A percentile compares a stretch with the other conserved stretches of the same genome.
Conservation (phyloP, 495 filamentous ascomycete genomes). For the Hypoxylon trugodes region DNA sequence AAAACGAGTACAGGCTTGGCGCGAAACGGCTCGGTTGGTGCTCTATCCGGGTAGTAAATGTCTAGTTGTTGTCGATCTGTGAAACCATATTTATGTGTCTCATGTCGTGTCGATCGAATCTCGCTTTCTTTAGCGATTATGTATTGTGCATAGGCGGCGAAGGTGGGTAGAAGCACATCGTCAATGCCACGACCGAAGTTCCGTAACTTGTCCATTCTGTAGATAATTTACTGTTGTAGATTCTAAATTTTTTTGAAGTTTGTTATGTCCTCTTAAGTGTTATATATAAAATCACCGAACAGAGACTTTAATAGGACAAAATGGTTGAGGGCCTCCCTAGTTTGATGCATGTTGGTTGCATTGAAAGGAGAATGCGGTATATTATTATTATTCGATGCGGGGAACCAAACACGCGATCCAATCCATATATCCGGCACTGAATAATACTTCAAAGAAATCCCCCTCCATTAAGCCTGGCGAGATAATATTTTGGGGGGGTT, state of each 20-base stretch:
- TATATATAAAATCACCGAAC: too few species aligned
- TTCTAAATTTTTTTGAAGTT: neutral
- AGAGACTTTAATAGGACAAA: too few species aligned
- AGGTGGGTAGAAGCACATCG: slow-evolving; percentile 46
- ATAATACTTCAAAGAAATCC: neutral
- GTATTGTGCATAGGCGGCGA: slow-evolving; percentile 46
- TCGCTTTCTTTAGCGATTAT: slow-evolving; percentile 44
- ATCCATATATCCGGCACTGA: slow-evolving; percentile 14
- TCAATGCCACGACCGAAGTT: slow-evolving; percentile 47
- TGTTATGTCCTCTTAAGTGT: too few species aligned
- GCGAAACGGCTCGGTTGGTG: slow-evolving; percentile 9
- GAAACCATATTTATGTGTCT: slow-evolving; percentile 47
- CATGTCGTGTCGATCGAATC: slow-evolving; percentile 46
- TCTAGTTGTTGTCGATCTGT: slow-evolving; percentile 51
- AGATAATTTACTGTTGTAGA: neutral
- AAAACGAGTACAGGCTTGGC: slow-evolving; percentile 50
- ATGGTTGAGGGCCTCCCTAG: neutral
- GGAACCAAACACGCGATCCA: slow-evolving; percentile 18
- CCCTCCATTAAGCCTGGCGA: slow-evolving; percentile 20
- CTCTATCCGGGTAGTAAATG: slow-evolving; percentile 45
- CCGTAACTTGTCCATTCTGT: slow-evolving; percentile 49
- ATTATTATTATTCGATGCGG: slow-evolving; percentile 28
- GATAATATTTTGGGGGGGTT: slow-evolving; percentile 8
- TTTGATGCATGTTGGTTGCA: slow-evolving; percentile 4
- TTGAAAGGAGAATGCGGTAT: too few species aligned